Evolutionary conservation across 2,329 filamentous ascomycete species (phyloP), one percentile per base, ranked within the genome.

Genomic region (Ceratocystis harringtonii): DNA sequence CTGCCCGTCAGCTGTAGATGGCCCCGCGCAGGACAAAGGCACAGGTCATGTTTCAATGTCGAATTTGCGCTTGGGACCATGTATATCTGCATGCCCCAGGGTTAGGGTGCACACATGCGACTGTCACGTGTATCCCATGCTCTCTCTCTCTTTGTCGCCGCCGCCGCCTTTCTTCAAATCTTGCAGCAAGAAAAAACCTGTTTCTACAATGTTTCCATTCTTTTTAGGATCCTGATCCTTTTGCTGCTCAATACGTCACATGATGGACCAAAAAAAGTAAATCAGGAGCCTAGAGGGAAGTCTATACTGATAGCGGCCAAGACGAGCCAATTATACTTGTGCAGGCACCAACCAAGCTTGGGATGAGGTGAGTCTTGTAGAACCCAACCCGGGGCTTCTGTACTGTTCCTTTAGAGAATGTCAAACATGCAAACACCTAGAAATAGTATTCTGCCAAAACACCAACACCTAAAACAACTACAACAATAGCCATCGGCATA

Each of bases 131-230:
- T 52, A 4, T 52, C 17, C 22, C 25, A 12, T 44, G 19, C 10
- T 32, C 58, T 25, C 22, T 6, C 22, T 25, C 22, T 61, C 17
- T 30, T 41, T 12, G 32, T 6, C 58, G 41, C 25, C 58, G 41
- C 25, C 58, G 41, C 22, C 22, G 25, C 32, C 43, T 61, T 61
- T 62, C 30, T 30, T 30, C n/a, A 61, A 22, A 28, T n/a, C 12
- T 32, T 8, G 19, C 60, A 25, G 2, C 28, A 25, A 30, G 22
- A 43, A 28, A 62, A 36, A 36, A 62, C 61, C 41, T 57, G 52
- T 57, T 57, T 57, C 25, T 30, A 52, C 22, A 57, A 57, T 57
- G 52, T 57, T 57, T 57, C 52, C 32, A 25, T 57, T 57, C 25
- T 32, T 30, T 8, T n/a, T 1, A 57, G 52, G 52, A 32, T 30